Percentiles rank a stretch among this genome's conserved stretches.
Evolutionary conservation across 2,329 filamentous ascomycete species (phyloP).

Genomic region (Claviceps spartinae): DNA sequence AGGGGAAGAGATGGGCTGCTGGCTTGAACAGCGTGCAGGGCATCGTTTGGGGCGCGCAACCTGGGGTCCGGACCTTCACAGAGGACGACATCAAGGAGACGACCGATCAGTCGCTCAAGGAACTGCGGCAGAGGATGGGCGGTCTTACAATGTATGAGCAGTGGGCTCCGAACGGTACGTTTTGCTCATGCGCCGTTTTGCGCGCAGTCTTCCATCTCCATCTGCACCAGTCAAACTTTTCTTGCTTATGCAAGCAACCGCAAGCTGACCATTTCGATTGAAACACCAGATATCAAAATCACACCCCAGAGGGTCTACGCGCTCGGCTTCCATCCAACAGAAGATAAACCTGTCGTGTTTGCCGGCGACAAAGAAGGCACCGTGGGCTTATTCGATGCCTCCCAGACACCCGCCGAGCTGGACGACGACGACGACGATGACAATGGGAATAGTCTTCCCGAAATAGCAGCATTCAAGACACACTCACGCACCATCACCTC

Average conservation of each 20-base stretch:
- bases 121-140: conserved; percentile 63
- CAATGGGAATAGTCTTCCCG: conserved; percentile 51
- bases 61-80: conserved; percentile 73
- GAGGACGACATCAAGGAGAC: conserved; percentile 74
- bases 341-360: conserved; percentile 77
- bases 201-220: too few relatives aligned
- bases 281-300: conserved; percentile 66
- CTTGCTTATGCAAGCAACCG: too few relatives aligned
- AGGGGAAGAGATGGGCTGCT: conserved; percentile 62
- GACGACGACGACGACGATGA: conserved; percentile 54
- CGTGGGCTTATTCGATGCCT: conserved; percentile 81
- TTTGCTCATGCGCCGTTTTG: background rate
- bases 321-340: conserved; percentile 75
- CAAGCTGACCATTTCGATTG: too few relatives aligned
- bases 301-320: conserved; percentile 79
- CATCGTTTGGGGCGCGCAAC: conserved; percentile 54
- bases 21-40: conserved; percentile 50
- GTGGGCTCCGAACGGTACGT: conserved; percentile 62
- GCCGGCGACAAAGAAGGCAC: conserved; percentile 90
- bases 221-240: too few relatives aligned
- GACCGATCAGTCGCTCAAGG: conserved; percentile 59
- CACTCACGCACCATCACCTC: conserved; percentile 81
- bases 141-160: conserved; percentile 67
- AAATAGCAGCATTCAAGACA: conserved; percentile 80
- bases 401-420: conserved; percentile 47